phyloP scores from a whole-genome alignment of 2,329 filamentous ascomycete genomes.

The Didymella exigua region DNA sequence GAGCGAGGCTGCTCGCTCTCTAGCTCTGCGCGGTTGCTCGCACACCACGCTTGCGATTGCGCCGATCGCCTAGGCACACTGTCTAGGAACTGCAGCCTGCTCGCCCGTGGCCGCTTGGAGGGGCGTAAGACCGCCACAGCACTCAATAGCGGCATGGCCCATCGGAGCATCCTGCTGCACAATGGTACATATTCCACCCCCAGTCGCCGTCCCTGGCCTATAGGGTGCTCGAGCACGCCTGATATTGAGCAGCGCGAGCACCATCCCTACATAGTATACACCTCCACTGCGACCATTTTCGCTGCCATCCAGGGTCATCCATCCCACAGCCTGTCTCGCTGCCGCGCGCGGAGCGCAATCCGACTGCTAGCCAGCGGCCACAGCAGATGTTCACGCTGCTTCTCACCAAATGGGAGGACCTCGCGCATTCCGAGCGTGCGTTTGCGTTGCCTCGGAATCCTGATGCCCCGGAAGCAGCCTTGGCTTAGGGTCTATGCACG shows the following conservation, averaged over 20 bases:
- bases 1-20: conserved; percentile 10
- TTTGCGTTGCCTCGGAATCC: conserved; percentile 25
- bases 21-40: conserved; percentile 5
- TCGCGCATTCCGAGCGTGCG: conserved; percentile 14
- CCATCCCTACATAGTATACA: conserved; percentile 17
- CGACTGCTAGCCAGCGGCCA: background rate
- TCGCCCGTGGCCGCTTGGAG: conserved; percentile 10
- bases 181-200: too few relatives aligned
- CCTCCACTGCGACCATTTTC: conserved; percentile 11
- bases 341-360: conserved; percentile 9
- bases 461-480: conserved; percentile 25
- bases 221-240: conserved; percentile 13
- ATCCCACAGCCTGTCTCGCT: conserved; percentile 6
- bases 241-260: conserved; percentile 10
- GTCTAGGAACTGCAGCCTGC: conserved; percentile 1
- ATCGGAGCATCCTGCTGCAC: background rate
- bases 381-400: conserved; percentile 1
- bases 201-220: conserved; percentile 9
- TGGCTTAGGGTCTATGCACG: conserved; percentile 11
- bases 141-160: background rate
- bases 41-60: conserved; percentile 18
- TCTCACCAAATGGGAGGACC: background rate
- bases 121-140: conserved; percentile 4
- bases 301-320: background rate
- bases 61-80: conserved; percentile 23